These are phyloP conservation scores for Geotrichum fermentans DNA, from an alignment of 1,139 yeast species.

Conservation along the genomic window DNA sequence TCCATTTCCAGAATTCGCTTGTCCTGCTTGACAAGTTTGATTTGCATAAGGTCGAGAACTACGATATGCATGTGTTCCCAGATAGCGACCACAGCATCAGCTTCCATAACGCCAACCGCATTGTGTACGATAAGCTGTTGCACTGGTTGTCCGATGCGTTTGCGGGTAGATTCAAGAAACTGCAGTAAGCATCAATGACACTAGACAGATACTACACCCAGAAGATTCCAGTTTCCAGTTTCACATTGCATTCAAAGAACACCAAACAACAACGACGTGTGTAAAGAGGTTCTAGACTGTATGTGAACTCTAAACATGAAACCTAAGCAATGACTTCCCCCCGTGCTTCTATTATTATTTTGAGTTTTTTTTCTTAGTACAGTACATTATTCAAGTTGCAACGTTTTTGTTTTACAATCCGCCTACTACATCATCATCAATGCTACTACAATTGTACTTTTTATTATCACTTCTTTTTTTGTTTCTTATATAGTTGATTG, in stretches of 20 bases:
- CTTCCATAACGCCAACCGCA: slow-evolving; percentile 70
- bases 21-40: slow-evolving; percentile 70
- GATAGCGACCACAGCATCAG: slow-evolving; percentile 84
- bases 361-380: background rate
- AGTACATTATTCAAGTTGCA: no score
- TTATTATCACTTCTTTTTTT: background rate
- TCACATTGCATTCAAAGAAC: background rate
- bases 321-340: no score
- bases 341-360: background rate
- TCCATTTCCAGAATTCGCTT: slow-evolving; percentile 82
- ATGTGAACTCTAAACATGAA: no score
- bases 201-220: background rate
- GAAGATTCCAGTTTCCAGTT: background rate
- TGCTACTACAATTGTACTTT: no score
- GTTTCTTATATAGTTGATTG: background rate
- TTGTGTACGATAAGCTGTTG: slow-evolving; percentile 70
- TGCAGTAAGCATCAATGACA: background rate
- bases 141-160: slow-evolving; percentile 73
- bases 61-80: slow-evolving; percentile 86
- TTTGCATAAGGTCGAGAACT: slow-evolving; percentile 61
- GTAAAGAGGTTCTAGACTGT: background rate
- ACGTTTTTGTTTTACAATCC: no score
- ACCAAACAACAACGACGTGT: background rate
- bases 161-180: slow-evolving; percentile 44
- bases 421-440: no score